Evolutionary conservation across 2,329 filamentous ascomycete species (phyloP).

Genomic region (Aspergillus pseudoglaucus): DNA sequence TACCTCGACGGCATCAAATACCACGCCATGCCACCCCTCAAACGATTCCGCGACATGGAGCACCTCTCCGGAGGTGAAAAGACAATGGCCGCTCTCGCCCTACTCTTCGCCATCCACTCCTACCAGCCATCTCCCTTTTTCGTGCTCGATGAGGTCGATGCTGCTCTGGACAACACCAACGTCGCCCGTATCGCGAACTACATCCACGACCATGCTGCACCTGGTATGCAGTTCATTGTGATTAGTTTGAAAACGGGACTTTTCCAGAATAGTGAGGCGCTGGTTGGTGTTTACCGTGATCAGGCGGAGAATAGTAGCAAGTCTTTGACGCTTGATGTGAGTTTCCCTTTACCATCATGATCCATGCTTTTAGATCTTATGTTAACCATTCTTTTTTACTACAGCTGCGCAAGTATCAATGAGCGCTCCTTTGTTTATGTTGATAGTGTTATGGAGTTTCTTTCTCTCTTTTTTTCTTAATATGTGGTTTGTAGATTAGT

Average conservation of each 20-base stretch:
- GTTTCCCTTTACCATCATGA: conserved; percentile 31
- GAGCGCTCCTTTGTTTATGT: background rate
- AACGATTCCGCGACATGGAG: conserved; percentile 99
- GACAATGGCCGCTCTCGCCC: conserved; percentile 94
- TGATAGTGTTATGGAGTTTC: background rate
- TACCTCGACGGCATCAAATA: conserved; percentile 96
- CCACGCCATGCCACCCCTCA: conserved; percentile 96
- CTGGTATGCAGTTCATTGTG: conserved; percentile 98
- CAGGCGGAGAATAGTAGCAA: conserved; percentile 89
- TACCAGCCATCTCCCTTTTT: conserved; percentile 97
- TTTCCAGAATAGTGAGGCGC: conserved; percentile 91
- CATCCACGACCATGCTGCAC: conserved; percentile 85
- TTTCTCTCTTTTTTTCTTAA: background rate
- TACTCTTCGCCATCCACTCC: conserved; percentile 92
- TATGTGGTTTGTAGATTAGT: background rate
- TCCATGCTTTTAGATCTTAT: background rate
- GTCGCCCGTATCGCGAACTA: conserved; percentile 95
- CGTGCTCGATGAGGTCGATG: conserved; percentile 95
- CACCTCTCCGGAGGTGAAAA: conserved; percentile 96
- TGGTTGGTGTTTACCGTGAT: conserved; percentile 93
- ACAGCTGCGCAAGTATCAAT: conserved; percentile 3
- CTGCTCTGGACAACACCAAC: conserved; percentile 95
- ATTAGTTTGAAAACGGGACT: conserved; percentile 93
- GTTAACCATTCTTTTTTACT: background rate
- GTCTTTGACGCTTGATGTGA: conserved; percentile 90